Evolutionary conservation across 2,329 filamentous ascomycete genomes (phyloP), one percentile per base, ranked within the genome.

Genomic region (Aspergillus sp.): DNA sequence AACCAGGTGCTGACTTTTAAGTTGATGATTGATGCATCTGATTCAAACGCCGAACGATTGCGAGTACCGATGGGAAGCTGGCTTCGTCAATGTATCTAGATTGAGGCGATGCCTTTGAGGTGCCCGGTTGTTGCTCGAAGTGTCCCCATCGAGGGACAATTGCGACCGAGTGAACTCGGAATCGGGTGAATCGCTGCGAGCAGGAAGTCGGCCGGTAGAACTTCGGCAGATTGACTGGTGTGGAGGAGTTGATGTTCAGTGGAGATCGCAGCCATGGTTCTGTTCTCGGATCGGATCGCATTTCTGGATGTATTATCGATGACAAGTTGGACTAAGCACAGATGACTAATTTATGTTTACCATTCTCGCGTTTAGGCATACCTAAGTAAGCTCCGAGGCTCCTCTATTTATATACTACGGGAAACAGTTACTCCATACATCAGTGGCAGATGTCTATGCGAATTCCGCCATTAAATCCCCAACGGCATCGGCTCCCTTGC

Each of bases 401-500:
- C 1, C 11, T 31, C 9, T 31, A 11, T 31, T 31, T 31, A 3
- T 31, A 31, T 31, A 31, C 27, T 31, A 11, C 4, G 27, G 27
- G 27, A 31, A 31, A 31, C 8, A 11, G 27, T 27, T 31, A 31
- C 27, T 9, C 9, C 27, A 31, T 31, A 31, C 9, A 9, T 31
- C 27, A 9, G 41, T 27, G 9, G 25, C 25, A 14, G 15, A 45
- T 17, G n/a, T 9, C 40, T 53, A 53, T 12, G 41, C 41, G 46
- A 53, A 37, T n/a, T 44, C 53, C 6, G 53, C 53, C 53, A 56
- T 56, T 6, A 56, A 39, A 11, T 56, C 46, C 9, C 53, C 53
- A 19, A 56, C 43, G 19, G 53, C 53, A 39, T 56, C 53, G 17
- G 45, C 53, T 14, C 53, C 53, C 15, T 56, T 50, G 17, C 53